These are phyloP conservation scores for Alternaria conjuncta DNA, from an alignment of 2,329 filamentous ascomycete genomes.

Conservation along the genomic window DNA sequence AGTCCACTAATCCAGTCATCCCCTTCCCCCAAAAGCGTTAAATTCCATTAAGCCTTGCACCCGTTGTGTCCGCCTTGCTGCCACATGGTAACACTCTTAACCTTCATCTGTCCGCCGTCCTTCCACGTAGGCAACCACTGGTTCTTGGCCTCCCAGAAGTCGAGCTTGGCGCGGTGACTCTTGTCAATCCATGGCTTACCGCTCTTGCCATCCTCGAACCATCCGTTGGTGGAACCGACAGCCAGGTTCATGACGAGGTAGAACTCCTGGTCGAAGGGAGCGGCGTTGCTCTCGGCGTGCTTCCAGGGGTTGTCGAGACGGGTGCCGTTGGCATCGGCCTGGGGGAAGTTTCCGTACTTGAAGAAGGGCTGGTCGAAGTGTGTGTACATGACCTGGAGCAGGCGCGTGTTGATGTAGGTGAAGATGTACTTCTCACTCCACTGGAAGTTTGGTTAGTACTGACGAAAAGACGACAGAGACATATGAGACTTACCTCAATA, in stretches of 20 bases:
- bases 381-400: conserved; percentile 81
- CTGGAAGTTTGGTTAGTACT: conserved; percentile 23
- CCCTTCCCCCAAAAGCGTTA: neutral
- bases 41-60: conserved; percentile 37
- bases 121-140: conserved; percentile 76
- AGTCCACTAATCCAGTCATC: neutral
- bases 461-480: neutral
- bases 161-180: conserved; percentile 69
- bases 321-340: conserved; percentile 69
- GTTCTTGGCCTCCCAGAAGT: conserved; percentile 75
- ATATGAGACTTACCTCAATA: conserved; percentile 60
- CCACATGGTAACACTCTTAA: conserved; percentile 69
- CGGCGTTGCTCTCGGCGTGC: conserved; percentile 64
- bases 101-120: conserved; percentile 65
- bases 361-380: conserved; percentile 73
- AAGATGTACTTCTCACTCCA: conserved; percentile 90
- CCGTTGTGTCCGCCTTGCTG: conserved; percentile 58
- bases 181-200: conserved; percentile 82
- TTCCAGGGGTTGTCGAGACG: conserved; percentile 69
- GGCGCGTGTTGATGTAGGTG: conserved; percentile 80
- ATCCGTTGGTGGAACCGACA: conserved; percentile 80
- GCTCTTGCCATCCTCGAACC: conserved; percentile 76
- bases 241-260: conserved; percentile 79
- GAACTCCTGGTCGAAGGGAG: conserved; percentile 78
- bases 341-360: conserved; percentile 71